These are phyloP conservation scores for Wickerhamomyces xylosicus DNA, from an alignment of 805 yeast genomes.

Conservation along the genomic window DNA sequence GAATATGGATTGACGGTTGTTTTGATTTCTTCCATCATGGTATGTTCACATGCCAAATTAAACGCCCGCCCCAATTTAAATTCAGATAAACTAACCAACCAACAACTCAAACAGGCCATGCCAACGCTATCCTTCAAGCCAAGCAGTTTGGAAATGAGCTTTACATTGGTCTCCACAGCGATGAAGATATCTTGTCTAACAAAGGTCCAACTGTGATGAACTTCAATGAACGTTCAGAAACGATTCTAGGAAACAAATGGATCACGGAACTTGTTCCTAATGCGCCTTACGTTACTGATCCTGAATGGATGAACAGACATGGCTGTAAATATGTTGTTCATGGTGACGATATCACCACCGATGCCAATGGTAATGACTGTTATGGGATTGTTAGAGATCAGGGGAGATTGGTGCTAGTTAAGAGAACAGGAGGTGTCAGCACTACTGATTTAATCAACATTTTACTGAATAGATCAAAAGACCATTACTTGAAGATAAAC, in stretches of 20 bases:
- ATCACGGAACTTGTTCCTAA: slow-evolving; percentile 53
- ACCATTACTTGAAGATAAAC: slow-evolving; percentile 9
- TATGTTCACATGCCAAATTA: neutral
- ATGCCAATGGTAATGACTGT: slow-evolving; percentile 91
- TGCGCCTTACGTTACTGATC: slow-evolving; percentile 94
- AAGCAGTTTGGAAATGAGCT: slow-evolving; percentile 69
- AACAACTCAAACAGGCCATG: slow-evolving; percentile 41
- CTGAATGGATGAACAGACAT: slow-evolving; percentile 54
- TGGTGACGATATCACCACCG: slow-evolving; percentile 96
- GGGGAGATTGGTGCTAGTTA: slow-evolving; percentile 86
- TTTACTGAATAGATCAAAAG: slow-evolving; percentile 35
- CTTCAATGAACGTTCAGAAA: slow-evolving; percentile 66
- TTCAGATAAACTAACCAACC: no score
- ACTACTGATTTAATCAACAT: slow-evolving; percentile 93
- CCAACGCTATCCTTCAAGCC: slow-evolving; percentile 94
- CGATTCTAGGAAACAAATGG: slow-evolving; percentile 91
- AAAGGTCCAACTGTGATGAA: slow-evolving; percentile 95
- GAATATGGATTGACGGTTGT: slow-evolving; percentile 96
- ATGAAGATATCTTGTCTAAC: slow-evolving; percentile 70
- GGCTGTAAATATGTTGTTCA: slow-evolving; percentile 90
- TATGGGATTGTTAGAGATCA: slow-evolving; percentile 73
- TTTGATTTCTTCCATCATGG: slow-evolving; percentile 96
- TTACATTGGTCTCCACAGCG: slow-evolving; percentile 85
- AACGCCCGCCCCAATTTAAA: no score
- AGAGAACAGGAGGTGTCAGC: slow-evolving; percentile 86